Base-by-base conservation (phyloP, 106 monocot genomes). In the Apostasia ramifera region DNA sequence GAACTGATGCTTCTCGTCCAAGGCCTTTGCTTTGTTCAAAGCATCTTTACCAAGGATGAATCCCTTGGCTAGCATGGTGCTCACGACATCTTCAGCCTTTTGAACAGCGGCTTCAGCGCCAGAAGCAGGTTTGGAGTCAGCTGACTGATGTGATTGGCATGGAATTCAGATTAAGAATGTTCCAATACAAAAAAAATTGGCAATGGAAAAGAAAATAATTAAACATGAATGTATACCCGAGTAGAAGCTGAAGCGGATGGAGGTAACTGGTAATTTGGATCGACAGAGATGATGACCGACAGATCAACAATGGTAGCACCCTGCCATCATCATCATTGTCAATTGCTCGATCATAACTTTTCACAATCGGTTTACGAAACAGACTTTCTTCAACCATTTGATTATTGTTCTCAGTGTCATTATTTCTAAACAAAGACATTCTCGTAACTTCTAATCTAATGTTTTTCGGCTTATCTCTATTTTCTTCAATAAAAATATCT, bases 241-340 rank as follows among this genome's bases (percentile, higher is more conserved):
- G 71, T 68, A 61, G 77, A 48, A 74, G 75, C 56, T 26, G 68
- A 61, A 48, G 71, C 76, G 55, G 66, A 54, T 43, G 86, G 76
- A 37, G 92, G 91, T 47, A 83, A 78, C 38, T 92, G 67, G 68
- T 89, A 91, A 44, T 92, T 92, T 15, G 77, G 72, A 41, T 86
- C 91, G 40, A 82, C 80, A 42, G 84, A 74, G 15, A 95, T 82
- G 13, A 82, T 72, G 55, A 95, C 86, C 43, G 91, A 78, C 40
- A 84, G 70, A 84, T 95, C 95, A 70, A 92, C 92, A 78, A 95
- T 95, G 6, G 89, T 95, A 3, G 95, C 95, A 69, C 95, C 95
- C 95, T 95, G 76, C 44, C n/a, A 1, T 67, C 38, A 39, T 37
- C 50, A 26, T 51, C 44, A 2, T 26, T 9, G 51, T 6, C 50